These are phyloP conservation scores for Claviceps digitariae DNA, from an alignment of 2,329 filamentous ascomycete species.

Conservation along the genomic window DNA sequence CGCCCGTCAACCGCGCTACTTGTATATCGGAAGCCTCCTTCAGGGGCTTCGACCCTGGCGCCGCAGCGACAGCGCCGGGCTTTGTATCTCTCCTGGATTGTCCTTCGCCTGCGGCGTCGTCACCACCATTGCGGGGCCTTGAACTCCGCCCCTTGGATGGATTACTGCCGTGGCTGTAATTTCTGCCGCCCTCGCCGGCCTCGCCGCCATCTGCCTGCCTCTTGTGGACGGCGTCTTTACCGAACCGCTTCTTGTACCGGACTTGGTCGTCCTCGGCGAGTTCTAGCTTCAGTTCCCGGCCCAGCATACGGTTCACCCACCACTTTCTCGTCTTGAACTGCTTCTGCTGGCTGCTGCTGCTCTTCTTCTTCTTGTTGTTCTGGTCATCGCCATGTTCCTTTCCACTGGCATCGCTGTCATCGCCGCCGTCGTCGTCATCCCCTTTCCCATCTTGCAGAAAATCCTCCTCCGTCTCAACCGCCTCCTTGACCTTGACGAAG, in stretches of 20 bases:
- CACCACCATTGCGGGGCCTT: slow-evolving; percentile 17
- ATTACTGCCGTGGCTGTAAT: neutral
- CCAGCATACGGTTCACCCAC: slow-evolving; percentile 76
- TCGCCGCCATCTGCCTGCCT: slow-evolving; percentile 10
- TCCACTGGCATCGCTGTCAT: slow-evolving; percentile 12
- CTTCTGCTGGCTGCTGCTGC: slow-evolving; percentile 28
- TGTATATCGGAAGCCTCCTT: slow-evolving; percentile 33
- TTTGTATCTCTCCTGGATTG: slow-evolving; percentile 10
- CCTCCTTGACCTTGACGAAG: slow-evolving; percentile 58
- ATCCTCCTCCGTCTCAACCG: slow-evolving; percentile 48
- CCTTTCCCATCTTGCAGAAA: slow-evolving; percentile 38
- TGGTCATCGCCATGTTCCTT: slow-evolving; percentile 9
- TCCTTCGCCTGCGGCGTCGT: slow-evolving; percentile 6
- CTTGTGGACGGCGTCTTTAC: slow-evolving; percentile 51
- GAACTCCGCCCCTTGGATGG: slow-evolving; percentile 22
- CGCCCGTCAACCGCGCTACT: slow-evolving; percentile 57
- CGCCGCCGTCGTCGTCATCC: slow-evolving; percentile 29
- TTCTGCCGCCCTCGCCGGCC: slow-evolving; percentile 10
- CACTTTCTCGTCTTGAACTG: slow-evolving; percentile 53
- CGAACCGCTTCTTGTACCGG: slow-evolving; percentile 88
- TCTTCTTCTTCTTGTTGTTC: slow-evolving; percentile 14
- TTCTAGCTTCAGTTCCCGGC: slow-evolving; percentile 73
- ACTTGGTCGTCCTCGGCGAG: slow-evolving; percentile 83
- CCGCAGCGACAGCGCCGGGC: neutral
- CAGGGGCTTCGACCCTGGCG: slow-evolving; percentile 20